Conservation (phyloP, 192 early-diverging fungal species). For the Coemansia sp. region DNA sequence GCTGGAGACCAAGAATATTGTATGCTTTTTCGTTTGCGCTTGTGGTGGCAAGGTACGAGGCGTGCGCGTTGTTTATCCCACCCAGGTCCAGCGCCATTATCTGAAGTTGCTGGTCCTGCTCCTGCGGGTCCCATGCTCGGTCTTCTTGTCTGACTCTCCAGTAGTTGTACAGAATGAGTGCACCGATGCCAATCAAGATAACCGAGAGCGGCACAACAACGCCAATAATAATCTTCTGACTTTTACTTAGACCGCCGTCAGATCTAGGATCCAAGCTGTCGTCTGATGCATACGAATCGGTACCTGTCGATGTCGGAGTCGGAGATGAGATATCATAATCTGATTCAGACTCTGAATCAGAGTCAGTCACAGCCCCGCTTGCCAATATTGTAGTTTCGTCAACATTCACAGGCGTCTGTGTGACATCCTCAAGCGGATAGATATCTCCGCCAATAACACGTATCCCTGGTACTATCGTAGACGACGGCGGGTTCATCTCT, state of each 20-base stretch:
- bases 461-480: background rate
- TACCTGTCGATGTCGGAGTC: background rate
- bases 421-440: conserved; percentile 1
- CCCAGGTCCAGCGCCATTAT: conserved; percentile 8
- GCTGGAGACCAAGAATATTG: background rate
- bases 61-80: background rate
- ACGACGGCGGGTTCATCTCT: background rate
- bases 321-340: background rate
- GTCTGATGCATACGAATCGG: background rate
- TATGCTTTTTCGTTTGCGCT: conserved; percentile 6
- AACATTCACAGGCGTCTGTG: background rate
- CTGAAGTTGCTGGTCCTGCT: conserved; percentile 7
- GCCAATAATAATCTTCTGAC: conserved; percentile 9
- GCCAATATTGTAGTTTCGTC: background rate
- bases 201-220: conserved; percentile 3
- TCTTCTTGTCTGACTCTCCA: conserved; percentile 6
- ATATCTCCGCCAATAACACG: background rate
- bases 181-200: background rate
- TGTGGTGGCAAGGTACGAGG: conserved; percentile 1
- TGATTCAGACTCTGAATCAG: background rate
- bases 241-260: background rate
- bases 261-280: background rate
- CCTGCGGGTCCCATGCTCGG: conserved; percentile 6
- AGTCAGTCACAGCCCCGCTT: background rate
- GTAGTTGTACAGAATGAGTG: conserved; percentile 1